Evolutionary conservation across 768 basidiomycete species (phyloP).

Genomic region (Tricholoma furcatifolium): DNA sequence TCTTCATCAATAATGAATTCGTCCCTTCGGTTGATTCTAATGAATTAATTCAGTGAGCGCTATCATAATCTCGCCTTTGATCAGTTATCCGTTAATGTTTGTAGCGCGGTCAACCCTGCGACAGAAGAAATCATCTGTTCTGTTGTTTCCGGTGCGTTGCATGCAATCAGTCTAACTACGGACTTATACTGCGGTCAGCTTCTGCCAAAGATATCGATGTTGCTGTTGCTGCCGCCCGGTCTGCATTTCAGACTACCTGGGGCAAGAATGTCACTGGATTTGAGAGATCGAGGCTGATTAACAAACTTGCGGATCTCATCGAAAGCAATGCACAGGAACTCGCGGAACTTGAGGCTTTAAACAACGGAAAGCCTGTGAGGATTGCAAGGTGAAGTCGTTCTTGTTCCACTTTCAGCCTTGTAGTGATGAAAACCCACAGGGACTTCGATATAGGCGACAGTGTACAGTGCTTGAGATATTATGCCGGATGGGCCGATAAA

Average conservation of each 20-base stretch:
- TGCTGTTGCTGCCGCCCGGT: slow-evolving; percentile 80
- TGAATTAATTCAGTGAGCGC: slow-evolving; percentile 60
- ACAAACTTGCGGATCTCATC: slow-evolving; percentile 87
- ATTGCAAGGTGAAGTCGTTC: slow-evolving; percentile 31
- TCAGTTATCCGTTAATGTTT: slow-evolving; percentile 21
- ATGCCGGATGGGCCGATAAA: slow-evolving; percentile 97
- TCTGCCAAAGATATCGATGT: slow-evolving; percentile 77
- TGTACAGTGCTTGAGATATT: slow-evolving; percentile 81
- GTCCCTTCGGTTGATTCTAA: slow-evolving; percentile 70
- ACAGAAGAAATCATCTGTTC: slow-evolving; percentile 74
- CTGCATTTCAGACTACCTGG: slow-evolving; percentile 85
- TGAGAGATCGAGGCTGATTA: slow-evolving; percentile 76
- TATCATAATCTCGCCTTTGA: slow-evolving; percentile 12
- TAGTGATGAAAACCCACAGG: slow-evolving; percentile 33
- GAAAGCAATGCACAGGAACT: slow-evolving; percentile 81
- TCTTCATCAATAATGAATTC: slow-evolving; percentile 93
- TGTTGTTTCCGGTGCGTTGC: slow-evolving; percentile 57
- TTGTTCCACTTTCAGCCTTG: background rate
- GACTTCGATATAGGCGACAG: slow-evolving; percentile 82
- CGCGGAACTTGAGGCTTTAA: slow-evolving; percentile 80
- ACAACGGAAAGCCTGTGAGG: slow-evolving; percentile 89
- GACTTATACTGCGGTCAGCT: slow-evolving; percentile 36
- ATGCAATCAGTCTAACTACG: background rate
- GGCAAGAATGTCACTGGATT: slow-evolving; percentile 85
- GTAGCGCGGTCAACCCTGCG: slow-evolving; percentile 75